Conservation (phyloP, 495 filamentous ascomycete species). For the Parmelia sp. region DNA sequence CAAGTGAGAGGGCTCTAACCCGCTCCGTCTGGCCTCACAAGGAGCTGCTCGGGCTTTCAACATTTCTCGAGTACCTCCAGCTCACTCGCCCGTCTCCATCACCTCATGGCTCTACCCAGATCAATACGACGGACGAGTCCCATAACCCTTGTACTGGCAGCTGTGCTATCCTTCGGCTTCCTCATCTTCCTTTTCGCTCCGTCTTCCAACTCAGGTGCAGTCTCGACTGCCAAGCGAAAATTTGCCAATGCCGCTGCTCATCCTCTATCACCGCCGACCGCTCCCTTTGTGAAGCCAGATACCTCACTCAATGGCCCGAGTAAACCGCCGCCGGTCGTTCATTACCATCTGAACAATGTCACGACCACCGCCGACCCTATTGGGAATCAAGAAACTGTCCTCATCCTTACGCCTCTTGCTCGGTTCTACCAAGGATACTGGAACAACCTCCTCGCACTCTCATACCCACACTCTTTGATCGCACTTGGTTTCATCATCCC, state of each 20-base stretch:
- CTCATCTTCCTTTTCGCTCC: slow-evolving; percentile 56
- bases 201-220: slow-evolving; percentile 37
- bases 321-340: slow-evolving; percentile 78
- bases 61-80: slow-evolving; percentile 7
- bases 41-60: slow-evolving; percentile 8
- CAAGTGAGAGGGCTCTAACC: slow-evolving; percentile 5
- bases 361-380: slow-evolving; percentile 70
- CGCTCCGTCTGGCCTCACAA: not conserved
- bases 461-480: slow-evolving; percentile 89
- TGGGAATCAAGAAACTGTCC: slow-evolving; percentile 72
- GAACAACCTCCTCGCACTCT: slow-evolving; percentile 81
- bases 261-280: slow-evolving; percentile 73
- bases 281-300: slow-evolving; percentile 68
- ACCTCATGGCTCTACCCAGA: slow-evolving; percentile 50
- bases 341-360: slow-evolving; percentile 90
- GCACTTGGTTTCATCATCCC: slow-evolving; percentile 95
- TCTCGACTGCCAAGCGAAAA: slow-evolving; percentile 43
- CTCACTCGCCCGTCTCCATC: slow-evolving; percentile 1
- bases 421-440: slow-evolving; percentile 92
- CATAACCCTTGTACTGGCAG: slow-evolving; percentile 57
- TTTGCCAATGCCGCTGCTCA: slow-evolving; percentile 59
- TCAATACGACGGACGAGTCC: slow-evolving; percentile 62
- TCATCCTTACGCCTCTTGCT: slow-evolving; percentile 88
- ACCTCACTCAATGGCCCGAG: slow-evolving; percentile 48
- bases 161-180: slow-evolving; percentile 56